These are phyloP conservation scores for Colletotrichum paranaense DNA, from an alignment of 2,329 filamentous ascomycete species.

Conservation along the genomic window DNA sequence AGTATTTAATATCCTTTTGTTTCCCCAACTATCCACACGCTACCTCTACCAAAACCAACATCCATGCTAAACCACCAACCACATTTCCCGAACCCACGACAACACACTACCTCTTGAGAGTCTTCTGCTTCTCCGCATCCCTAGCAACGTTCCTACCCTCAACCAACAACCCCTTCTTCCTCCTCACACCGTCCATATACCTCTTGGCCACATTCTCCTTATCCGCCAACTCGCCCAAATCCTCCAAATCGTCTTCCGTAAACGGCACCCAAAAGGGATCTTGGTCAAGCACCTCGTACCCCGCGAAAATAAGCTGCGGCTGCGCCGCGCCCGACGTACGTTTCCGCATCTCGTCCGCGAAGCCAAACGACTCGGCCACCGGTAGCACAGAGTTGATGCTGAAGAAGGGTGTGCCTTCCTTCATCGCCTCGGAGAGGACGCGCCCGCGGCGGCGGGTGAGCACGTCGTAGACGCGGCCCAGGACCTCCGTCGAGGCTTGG, in stretches of 20 bases:
- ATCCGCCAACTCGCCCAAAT: slow-evolving; percentile 93
- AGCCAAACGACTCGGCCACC: slow-evolving; percentile 95
- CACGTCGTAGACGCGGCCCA: slow-evolving; percentile 96
- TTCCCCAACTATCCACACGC: not conserved
- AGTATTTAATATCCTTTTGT: too few relatives aligned
- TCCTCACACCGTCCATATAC: slow-evolving; percentile 91
- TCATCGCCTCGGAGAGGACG: slow-evolving; percentile 90
- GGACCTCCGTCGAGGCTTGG: slow-evolving; percentile 93
- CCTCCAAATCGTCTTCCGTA: slow-evolving; percentile 96
- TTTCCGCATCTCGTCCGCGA: slow-evolving; percentile 96
- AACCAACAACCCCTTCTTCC: slow-evolving; percentile 88
- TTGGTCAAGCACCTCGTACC: slow-evolving; percentile 92
- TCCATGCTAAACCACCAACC: not conserved
- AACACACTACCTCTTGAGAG: slow-evolving; percentile 66
- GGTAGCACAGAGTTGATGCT: slow-evolving; percentile 90
- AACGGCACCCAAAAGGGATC: slow-evolving; percentile 98
- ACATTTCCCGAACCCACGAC: too few relatives aligned
- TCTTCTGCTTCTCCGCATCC: slow-evolving; percentile 93
- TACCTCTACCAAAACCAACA: not conserved
- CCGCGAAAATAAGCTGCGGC: slow-evolving; percentile 92
- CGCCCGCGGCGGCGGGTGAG: slow-evolving; percentile 92
- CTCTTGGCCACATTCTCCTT: slow-evolving; percentile 95
- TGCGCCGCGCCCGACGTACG: slow-evolving; percentile 89
- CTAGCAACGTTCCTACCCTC: slow-evolving; percentile 80
- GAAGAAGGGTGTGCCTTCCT: slow-evolving; percentile 96